phyloP scores from a whole-genome alignment of 495 filamentous ascomycete species.

The Hyaloscypha bicolor region DNA sequence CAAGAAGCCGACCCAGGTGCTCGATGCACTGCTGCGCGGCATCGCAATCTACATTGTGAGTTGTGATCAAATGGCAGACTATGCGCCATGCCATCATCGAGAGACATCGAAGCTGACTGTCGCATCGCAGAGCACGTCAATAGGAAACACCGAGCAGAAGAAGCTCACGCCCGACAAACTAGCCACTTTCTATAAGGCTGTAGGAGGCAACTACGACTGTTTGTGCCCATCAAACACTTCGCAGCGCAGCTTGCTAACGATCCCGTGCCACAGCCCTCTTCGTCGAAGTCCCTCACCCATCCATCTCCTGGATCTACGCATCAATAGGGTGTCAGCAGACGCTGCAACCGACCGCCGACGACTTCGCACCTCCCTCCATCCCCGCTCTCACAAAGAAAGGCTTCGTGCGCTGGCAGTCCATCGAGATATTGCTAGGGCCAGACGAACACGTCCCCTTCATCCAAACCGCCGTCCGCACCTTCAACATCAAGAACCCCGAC shows the following conservation, averaged over 20 bases:
- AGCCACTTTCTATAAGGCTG: constrained; percentile 82
- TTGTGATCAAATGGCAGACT: constrained; percentile 25
- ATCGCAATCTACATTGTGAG: constrained; percentile 83
- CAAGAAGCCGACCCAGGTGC: constrained; percentile 72
- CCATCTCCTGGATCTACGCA: constrained; percentile 89
- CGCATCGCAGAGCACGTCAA: constrained; percentile 19
- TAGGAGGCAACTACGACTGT: constrained; percentile 89
- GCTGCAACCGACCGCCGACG: constrained; percentile 68
- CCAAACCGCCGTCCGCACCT: constrained; percentile 76
- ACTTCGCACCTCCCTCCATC: constrained; percentile 72
- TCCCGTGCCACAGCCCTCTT: constrained; percentile 58
- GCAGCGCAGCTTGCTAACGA: not conserved
- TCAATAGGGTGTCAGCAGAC: constrained; percentile 86
- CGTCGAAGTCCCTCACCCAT: constrained; percentile 68
- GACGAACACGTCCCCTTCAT: constrained; percentile 85
- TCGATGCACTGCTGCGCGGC: constrained; percentile 77
- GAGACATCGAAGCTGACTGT: constrained; percentile 7
- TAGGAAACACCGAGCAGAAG: constrained; percentile 64
- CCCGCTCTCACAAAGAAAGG: constrained; percentile 82
- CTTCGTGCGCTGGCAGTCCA: constrained; percentile 92
- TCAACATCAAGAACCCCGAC: constrained; percentile 72
- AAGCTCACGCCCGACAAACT: constrained; percentile 81
- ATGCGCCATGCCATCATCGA: constrained; percentile 10
- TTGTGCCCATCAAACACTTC: constrained; percentile 25
- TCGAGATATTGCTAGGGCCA: constrained; percentile 86